Percentiles rank a stretch among this genome's conserved stretches.
Conservation (phyloP, 2,329 filamentous ascomycete genomes). For the Thielaviopsis euricoi region DNA sequence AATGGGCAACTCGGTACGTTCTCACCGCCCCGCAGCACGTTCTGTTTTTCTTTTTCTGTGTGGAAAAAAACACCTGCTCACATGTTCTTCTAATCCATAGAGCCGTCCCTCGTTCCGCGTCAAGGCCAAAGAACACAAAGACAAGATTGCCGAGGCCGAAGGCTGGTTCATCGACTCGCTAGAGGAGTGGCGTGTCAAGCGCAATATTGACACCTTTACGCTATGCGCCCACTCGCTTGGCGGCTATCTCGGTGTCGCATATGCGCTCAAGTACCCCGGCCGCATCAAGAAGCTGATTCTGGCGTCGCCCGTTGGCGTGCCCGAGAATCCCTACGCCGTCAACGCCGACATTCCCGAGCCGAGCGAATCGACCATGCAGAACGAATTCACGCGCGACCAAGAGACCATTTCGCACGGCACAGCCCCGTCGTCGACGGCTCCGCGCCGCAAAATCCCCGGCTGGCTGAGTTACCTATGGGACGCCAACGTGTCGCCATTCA, state of each 20-base stretch:
- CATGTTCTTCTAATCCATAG: background rate
- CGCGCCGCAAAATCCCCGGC: slow-evolving; percentile 48
- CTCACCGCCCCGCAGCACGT: background rate
- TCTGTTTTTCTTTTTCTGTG: too few relatives aligned
- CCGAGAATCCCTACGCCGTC: slow-evolving; percentile 83
- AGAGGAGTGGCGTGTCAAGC: slow-evolving; percentile 84
- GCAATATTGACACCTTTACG: slow-evolving; percentile 85
- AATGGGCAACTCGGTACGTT: slow-evolving; percentile 60
- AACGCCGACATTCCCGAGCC: slow-evolving; percentile 66
- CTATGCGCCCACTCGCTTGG: slow-evolving; percentile 85
- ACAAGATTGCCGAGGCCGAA: slow-evolving; percentile 77
- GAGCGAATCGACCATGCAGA: slow-evolving; percentile 51
- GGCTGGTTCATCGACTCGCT: slow-evolving; percentile 91
- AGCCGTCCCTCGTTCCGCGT: slow-evolving; percentile 72
- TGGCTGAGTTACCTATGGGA: slow-evolving; percentile 96
- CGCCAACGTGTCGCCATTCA: slow-evolving; percentile 90
- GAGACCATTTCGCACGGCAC: slow-evolving; percentile 27
- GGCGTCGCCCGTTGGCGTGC: slow-evolving; percentile 84
- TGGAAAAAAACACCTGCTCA: background rate
- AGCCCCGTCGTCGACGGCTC: slow-evolving; percentile 19
- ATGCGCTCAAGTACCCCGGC: slow-evolving; percentile 91
- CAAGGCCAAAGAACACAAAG: slow-evolving; percentile 61
- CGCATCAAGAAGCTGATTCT: slow-evolving; percentile 91
- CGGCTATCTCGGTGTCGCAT: slow-evolving; percentile 87
- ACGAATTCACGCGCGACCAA: slow-evolving; percentile 68